Evolutionary conservation across 2,329 filamentous ascomycete species (phyloP).

Genomic region (Penicillium sp.): DNA sequence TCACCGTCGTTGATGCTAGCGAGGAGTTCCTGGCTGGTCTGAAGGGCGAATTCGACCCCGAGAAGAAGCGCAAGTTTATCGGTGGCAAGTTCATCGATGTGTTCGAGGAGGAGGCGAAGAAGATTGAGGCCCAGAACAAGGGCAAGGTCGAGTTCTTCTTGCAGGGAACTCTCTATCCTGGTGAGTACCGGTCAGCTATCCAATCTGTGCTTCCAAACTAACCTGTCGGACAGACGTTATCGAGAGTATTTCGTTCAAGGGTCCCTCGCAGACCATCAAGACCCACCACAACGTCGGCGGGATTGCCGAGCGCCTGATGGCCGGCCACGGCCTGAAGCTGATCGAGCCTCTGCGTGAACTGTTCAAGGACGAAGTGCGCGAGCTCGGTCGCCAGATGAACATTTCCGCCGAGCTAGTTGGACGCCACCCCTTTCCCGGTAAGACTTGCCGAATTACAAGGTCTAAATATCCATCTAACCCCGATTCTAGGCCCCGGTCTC

Average conservation of each 20-base stretch:
- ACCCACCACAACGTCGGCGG: slow-evolving; percentile 68
- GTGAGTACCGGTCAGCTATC: slow-evolving; percentile 44
- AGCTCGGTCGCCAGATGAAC: slow-evolving; percentile 66
- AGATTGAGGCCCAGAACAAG: slow-evolving; percentile 35
- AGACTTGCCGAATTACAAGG: slow-evolving; percentile 28
- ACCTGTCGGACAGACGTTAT: not conserved
- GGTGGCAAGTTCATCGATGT: slow-evolving; percentile 78
- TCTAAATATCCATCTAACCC: not conserved
- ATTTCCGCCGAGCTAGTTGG: slow-evolving; percentile 74
- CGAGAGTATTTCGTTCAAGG: slow-evolving; percentile 70
- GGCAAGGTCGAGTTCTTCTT: slow-evolving; percentile 78
- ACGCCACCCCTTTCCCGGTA: slow-evolving; percentile 63
- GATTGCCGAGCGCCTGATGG: slow-evolving; percentile 52
- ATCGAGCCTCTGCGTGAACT: slow-evolving; percentile 77
- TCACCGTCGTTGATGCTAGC: slow-evolving; percentile 79
- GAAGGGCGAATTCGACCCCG: slow-evolving; percentile 73
- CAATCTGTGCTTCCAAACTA: not conserved
- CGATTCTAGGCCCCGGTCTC: slow-evolving; percentile 60
- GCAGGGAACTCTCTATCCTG: slow-evolving; percentile 80
- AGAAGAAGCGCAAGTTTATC: slow-evolving; percentile 89
- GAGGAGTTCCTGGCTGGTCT: slow-evolving; percentile 75
- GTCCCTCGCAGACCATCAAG: slow-evolving; percentile 69
- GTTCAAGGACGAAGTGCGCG: slow-evolving; percentile 79
- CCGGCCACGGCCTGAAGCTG: slow-evolving; percentile 41
- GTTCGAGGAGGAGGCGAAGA: slow-evolving; percentile 69